Base-by-base conservation (phyloP, 2,329 filamentous ascomycete genomes). In the Biscogniauxia marginata region DNA sequence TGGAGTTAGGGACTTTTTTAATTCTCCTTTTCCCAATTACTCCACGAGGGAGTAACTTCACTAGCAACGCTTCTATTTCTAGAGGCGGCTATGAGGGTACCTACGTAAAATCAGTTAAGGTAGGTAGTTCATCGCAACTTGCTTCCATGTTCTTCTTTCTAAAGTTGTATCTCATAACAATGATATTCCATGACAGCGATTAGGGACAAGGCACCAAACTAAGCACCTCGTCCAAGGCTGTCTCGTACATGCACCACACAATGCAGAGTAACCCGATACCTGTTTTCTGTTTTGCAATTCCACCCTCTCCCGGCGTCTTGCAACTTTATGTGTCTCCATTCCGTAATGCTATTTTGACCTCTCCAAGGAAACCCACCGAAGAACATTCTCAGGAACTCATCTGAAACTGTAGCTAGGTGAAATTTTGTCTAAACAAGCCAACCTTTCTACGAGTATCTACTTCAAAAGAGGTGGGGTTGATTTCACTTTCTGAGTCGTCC, bases 371-470 rank as follows among this genome's bases (percentile, higher is more conserved):
- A 30, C 25, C 25, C 11, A 39, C n/a, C n/a, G 30, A 11, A n/a
- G 11, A 16, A 39, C 30, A 11, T 39, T 39, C n/a, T 16, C n/a
- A 39, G 30, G 30, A 39, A 50, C 46, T 45, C 9, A 50, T 54
- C 30, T 54, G 21, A 49, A 22, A 39, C 19, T 11, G 46, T 49
- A 44, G 39, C 5, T n/a, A 44, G 39, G 18, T 44, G 6, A 44
- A 45, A 52, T 46, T 46, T 39, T 30, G n/a, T 39, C 30, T 39
- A 20, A 49, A 51, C 20, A 46, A 9, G 30, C 25, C 57, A 3
- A 8, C 5, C 19, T 22, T 46, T 46, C 55, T 57, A 46, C 3
- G 44, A 56, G 46, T 57, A 59, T 53, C 45, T 49, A 21, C 19
- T 49, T 25, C 30, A 11, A 34, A 21, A 55, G 43, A 19, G 22